Conservation (phyloP, 179 eudicot genomes). For the Vitellaria paradoxa region DNA sequence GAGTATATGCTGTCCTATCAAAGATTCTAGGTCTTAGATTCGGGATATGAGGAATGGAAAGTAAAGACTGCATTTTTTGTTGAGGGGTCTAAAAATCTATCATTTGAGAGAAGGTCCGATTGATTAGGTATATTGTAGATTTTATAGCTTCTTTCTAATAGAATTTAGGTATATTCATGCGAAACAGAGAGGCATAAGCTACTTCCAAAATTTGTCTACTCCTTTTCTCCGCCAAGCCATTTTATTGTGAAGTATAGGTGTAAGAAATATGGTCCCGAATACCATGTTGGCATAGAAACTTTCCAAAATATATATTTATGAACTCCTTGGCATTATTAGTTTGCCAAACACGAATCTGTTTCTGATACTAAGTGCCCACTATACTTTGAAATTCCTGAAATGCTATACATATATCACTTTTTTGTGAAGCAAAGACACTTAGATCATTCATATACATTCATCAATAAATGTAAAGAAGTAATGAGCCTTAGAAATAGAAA, state of each 20-base stretch:
- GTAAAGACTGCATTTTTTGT: constrained; percentile 1
- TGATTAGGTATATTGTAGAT: not conserved
- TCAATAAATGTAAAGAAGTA: constrained; percentile 4
- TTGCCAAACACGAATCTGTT: not conserved
- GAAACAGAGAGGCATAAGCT: constrained; percentile 5
- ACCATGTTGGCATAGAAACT: not conserved
- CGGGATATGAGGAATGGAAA: too few species aligned
- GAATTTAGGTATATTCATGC: not conserved
- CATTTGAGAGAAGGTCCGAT: constrained; percentile 5
- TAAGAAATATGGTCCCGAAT: not conserved
- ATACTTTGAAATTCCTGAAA: constrained; percentile 12
- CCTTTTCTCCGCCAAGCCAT: not conserved
- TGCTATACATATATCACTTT: not conserved
- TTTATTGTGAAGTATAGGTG: not conserved
- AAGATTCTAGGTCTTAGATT: too few species aligned
- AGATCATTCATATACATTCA: not conserved
- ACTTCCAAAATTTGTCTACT: not conserved
- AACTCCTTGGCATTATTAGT: constrained; percentile 8
- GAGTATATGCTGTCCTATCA: too few species aligned
- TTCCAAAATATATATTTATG: not conserved
- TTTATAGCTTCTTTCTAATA: constrained; percentile 13
- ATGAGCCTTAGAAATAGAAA: not conserved
- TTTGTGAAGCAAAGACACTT: not conserved
- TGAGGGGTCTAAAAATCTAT: constrained; percentile 12
- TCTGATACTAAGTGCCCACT: not conserved